Evolutionary conservation across 176 grass and related monocot genomes (phyloP), one percentile per base, ranked within the genome.

Genomic region (Cymbopogon citratus): DNA sequence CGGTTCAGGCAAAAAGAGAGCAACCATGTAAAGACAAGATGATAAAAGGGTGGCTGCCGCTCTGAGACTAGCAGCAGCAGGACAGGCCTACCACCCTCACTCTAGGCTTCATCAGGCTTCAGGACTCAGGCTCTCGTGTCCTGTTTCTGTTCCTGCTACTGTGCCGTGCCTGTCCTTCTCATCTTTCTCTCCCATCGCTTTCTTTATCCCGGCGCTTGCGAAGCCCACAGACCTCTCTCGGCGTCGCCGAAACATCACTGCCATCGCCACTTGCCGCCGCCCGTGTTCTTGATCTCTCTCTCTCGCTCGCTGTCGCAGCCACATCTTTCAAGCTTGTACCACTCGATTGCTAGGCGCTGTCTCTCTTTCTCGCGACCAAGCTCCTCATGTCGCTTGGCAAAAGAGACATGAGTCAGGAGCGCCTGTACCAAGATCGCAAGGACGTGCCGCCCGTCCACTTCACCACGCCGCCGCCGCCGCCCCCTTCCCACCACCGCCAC

Each of bases 371-470:
- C 33, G 71, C 71, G 71, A 74, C 71, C 45, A 51, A 74, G 45
- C 8, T 74, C 85, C 8, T 74, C 85, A 81, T 83, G 85, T 87
- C 88, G 51, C 84, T 89, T 16, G 89, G 71, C 83, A 28, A 79
- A 83, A 68, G 64, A 12, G 75, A 70, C 60, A 87, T 81, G 52
- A 84, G 75, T 71, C 90, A 92, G 86, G 89, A 94, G 77, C 76
- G 79, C 78, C 49, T 83, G 69, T 87, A 81, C 84, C 83, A 87
- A 38, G 92, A 98, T 4, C 80, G 84, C 76, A 79, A 87, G 59
- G 90, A 90, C 78, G 61, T 51, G 59, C 40, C 57, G 35, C 73
- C 26, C 67, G 16, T 75, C 13, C 68, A 71, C 39, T 87, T 90
- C 72, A 23, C 76, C 29, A 74, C 92, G 67, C 66, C 89, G 34